Conservation (phyloP, 176 grass and related monocot species). For the Musa itinerans region DNA sequence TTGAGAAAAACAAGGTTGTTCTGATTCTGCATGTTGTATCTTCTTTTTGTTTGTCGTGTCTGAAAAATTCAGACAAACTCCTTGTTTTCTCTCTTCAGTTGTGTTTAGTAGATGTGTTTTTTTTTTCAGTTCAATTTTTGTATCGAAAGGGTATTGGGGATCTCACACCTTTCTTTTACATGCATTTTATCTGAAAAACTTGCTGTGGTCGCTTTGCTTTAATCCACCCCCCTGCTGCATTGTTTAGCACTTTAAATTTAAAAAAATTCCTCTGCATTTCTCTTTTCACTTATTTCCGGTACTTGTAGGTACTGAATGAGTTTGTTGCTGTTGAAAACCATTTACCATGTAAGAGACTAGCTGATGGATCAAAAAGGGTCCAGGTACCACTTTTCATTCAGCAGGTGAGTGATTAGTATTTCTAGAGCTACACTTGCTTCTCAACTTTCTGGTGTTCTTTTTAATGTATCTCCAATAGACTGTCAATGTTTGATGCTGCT, state of each 20-base stretch:
- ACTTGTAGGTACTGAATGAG: conserved; percentile 70
- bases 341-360: conserved; percentile 55
- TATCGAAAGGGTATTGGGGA: too few relatives aligned
- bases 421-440: not conserved
- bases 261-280: not conserved
- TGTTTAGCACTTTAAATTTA: not conserved
- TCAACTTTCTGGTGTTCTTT: not conserved
- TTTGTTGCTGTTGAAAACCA: conserved; percentile 34
- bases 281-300: not conserved
- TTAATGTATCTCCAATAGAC: not conserved
- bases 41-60: too few relatives aligned
- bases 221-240: too few relatives aligned
- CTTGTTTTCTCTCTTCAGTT: too few relatives aligned
- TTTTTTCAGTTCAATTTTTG: too few relatives aligned
- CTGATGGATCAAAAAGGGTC: conserved; percentile 75
- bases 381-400: conserved; percentile 47
- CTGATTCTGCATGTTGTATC: too few relatives aligned
- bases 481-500: not conserved
- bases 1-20: too few relatives aligned
- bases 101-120: too few relatives aligned
- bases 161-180: too few relatives aligned
- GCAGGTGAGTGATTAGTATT: conserved; percentile 22
- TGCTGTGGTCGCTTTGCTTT: too few relatives aligned
- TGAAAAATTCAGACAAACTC: too few relatives aligned
- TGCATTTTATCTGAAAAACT: too few relatives aligned